phyloP scores from a whole-genome alignment of 2,329 filamentous ascomycete species.

The Verticillium dahliae region DNA sequence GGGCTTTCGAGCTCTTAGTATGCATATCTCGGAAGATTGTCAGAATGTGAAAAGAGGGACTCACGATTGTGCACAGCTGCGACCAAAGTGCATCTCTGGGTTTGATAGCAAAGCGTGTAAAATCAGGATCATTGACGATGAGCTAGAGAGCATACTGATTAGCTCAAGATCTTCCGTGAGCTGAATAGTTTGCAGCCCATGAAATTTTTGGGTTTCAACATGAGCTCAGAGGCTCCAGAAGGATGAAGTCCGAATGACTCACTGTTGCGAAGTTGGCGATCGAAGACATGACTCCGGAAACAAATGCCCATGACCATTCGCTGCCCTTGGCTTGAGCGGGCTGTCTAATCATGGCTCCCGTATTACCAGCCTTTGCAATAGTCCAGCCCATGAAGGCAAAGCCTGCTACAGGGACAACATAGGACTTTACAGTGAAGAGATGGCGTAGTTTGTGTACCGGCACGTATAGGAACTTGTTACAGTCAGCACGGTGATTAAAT shows the following conservation, averaged over 20 bases:
- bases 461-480: conserved; percentile 39
- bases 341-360: conserved; percentile 64
- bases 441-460: conserved; percentile 49
- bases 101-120: conserved; percentile 73
- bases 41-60: background rate
- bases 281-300: conserved; percentile 80
- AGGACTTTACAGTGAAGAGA: conserved; percentile 78
- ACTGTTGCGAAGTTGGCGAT: conserved; percentile 82
- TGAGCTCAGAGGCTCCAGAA: too few species aligned
- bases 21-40: too few species aligned
- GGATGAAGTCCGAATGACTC: background rate
- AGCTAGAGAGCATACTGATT: conserved; percentile 27
- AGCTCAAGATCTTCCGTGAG: too few species aligned
- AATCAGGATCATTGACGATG: conserved; percentile 69
- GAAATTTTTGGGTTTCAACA: too few species aligned
- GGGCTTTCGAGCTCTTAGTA: conserved; percentile 27
- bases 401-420: conserved; percentile 75
- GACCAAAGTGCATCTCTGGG: conserved; percentile 74
- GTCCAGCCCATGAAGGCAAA: conserved; percentile 86
- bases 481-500: too few species aligned
- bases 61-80: conserved; percentile 62
- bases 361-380: conserved; percentile 70
- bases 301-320: conserved; percentile 70
- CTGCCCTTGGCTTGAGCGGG: conserved; percentile 56
- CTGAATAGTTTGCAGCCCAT: too few species aligned